phyloP scores from a whole-genome alignment of 176 grass and related monocot species.

The Aegilops tauschii region DNA sequence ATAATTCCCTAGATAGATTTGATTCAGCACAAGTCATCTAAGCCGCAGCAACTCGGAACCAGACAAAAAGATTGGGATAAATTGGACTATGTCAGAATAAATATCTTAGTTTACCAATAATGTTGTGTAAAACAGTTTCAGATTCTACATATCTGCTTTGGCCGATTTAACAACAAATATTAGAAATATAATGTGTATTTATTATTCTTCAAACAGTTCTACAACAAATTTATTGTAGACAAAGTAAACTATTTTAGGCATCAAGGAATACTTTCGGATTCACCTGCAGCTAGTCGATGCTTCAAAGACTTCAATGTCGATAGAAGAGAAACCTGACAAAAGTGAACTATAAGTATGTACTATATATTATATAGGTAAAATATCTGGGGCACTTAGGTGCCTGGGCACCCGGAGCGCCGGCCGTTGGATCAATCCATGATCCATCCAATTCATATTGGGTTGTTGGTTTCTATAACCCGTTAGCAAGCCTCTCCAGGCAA shows the following conservation, averaged over 20 bases:
- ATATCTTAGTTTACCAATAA: neutral
- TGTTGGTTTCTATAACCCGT: no score
- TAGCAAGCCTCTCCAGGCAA: no score
- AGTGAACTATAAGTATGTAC: neutral
- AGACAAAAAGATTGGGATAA: neutral
- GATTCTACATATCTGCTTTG: neutral
- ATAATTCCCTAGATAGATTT: neutral
- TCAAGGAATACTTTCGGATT: slow-evolving; percentile 12
- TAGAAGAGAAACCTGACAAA: slow-evolving; percentile 66
- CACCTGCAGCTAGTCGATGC: slow-evolving; percentile 90
- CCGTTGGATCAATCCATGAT: no score
- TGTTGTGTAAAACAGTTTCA: neutral
- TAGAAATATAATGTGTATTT: neutral
- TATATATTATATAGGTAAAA: neutral
- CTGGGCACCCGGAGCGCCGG: no score
- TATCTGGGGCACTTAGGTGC: no score
- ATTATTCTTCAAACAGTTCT: neutral
- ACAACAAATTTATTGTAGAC: slow-evolving; percentile 11
- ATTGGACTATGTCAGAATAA: neutral
- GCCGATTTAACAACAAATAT: neutral
- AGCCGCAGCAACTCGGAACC: neutral
- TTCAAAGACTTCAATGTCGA: slow-evolving; percentile 84
- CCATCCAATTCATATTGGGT: no score
- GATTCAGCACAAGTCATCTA: neutral
- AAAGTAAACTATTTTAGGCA: slow-evolving; percentile 20